Conservation (phyloP, 495 filamentous ascomycete species). For the Ascobolus immersus region DNA sequence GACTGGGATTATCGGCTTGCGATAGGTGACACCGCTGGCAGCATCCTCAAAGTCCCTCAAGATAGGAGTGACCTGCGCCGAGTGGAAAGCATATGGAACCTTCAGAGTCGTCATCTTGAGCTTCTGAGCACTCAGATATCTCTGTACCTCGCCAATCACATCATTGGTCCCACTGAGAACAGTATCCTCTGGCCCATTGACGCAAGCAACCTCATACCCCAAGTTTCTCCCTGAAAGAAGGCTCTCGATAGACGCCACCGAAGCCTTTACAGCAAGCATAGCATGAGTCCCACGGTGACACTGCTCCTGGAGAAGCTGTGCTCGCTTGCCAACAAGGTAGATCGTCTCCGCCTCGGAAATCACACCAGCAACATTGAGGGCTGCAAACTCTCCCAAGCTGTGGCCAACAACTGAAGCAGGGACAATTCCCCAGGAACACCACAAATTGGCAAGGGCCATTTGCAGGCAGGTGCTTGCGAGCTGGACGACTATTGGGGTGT, state of each 20-base stretch:
- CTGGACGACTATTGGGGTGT: slow-evolving; percentile 55
- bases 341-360: slow-evolving; percentile 55
- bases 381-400: slow-evolving; percentile 68
- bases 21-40: slow-evolving; percentile 32
- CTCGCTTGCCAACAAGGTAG: slow-evolving; percentile 54
- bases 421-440: slow-evolving; percentile 51
- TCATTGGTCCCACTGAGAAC: slow-evolving; percentile 30
- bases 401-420: slow-evolving; percentile 64
- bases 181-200: slow-evolving; percentile 34
- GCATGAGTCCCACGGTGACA: slow-evolving; percentile 46
- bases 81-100: slow-evolving; percentile 62
- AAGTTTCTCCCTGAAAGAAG: slow-evolving; percentile 16
- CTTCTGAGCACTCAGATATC: slow-evolving; percentile 27
- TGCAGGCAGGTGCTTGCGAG: slow-evolving; percentile 54
- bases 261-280: slow-evolving; percentile 34
- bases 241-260: slow-evolving; percentile 9
- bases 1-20: slow-evolving; percentile 35
- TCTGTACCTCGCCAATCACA: slow-evolving; percentile 31
- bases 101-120: slow-evolving; percentile 45
- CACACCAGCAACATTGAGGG: slow-evolving; percentile 55
- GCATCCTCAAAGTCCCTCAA: slow-evolving; percentile 36
- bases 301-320: slow-evolving; percentile 44
- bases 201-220: slow-evolving; percentile 28
- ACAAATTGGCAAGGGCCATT: slow-evolving; percentile 62
- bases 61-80: slow-evolving; percentile 53